Conservation (phyloP, 768 basidiomycete species). For the Pseudohyphozyma bogoriensis region DNA sequence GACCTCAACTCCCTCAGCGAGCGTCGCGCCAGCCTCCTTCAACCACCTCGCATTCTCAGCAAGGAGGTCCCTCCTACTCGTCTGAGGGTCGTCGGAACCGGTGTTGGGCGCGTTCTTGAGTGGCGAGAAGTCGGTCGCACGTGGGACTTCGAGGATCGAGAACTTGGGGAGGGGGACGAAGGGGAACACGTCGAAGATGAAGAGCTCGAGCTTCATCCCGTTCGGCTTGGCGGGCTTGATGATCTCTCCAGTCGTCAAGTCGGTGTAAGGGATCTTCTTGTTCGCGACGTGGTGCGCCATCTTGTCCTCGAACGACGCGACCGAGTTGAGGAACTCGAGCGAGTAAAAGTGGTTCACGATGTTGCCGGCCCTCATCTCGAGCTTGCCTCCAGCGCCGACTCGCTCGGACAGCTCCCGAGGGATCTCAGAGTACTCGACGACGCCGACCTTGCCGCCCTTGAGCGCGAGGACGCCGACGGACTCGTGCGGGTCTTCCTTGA, state of each 20-base stretch:
- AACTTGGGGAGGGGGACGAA: conserved; percentile 51
- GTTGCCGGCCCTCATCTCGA: conserved; percentile 87
- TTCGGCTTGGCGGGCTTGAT: conserved; percentile 84
- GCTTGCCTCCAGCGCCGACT: conserved; percentile 57
- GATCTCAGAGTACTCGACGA: conserved; percentile 97
- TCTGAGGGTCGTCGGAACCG: conserved; percentile 77
- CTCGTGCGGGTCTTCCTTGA: conserved; percentile 74
- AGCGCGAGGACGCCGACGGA: conserved; percentile 89
- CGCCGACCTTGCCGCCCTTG: conserved; percentile 71
- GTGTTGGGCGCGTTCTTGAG: conserved; percentile 95
- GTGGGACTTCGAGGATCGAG: conserved; percentile 75
- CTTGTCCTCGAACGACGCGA: conserved; percentile 70
- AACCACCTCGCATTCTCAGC: conserved; percentile 80
- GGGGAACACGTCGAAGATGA: conserved; percentile 92
- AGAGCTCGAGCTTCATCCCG: conserved; percentile 98
- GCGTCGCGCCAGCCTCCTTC: conserved; percentile 59
- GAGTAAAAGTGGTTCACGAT: conserved; percentile 99
- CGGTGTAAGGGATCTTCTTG: conserved; percentile 87
- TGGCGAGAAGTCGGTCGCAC: conserved; percentile 88
- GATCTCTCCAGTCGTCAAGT: conserved; percentile 54
- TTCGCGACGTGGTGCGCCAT: conserved; percentile 96
- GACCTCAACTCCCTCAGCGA: conserved; percentile 61
- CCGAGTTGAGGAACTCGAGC: conserved; percentile 63
- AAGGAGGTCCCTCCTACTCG: conserved; percentile 79
- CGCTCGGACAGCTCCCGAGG: conserved; percentile 69